phyloP scores from a whole-genome alignment of 768 basidiomycete genomes.

The Dentipellis fragilis region DNA sequence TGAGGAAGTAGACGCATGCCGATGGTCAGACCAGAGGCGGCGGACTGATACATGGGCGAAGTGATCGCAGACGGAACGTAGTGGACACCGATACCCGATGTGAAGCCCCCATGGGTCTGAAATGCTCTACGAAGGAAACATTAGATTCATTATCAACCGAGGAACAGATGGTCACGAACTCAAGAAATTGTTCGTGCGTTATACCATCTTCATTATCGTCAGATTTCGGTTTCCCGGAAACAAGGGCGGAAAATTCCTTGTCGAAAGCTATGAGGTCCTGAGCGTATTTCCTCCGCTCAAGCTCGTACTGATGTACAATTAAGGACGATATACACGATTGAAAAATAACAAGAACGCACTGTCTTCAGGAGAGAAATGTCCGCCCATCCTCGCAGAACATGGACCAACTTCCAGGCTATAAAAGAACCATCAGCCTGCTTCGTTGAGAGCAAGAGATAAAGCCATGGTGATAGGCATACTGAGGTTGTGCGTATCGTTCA shows the following conservation, averaged over 20 bases:
- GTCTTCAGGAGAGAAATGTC: slow-evolving; percentile 34
- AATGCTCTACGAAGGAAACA: slow-evolving; percentile 28
- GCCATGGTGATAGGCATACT: slow-evolving; percentile 14
- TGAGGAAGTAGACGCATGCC: slow-evolving; percentile 44
- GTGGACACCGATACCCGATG: slow-evolving; percentile 38
- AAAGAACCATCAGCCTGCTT: neutral
- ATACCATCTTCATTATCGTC: slow-evolving; percentile 32
- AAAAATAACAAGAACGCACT: slow-evolving; percentile 19
- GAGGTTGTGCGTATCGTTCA: slow-evolving; percentile 46
- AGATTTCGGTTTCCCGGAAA: slow-evolving; percentile 41
- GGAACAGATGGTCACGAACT: slow-evolving; percentile 18
- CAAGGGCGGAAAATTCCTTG: slow-evolving; percentile 38
- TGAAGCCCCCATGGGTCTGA: slow-evolving; percentile 35
- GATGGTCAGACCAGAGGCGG: slow-evolving; percentile 30
- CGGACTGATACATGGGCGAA: slow-evolving; percentile 22
- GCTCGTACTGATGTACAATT: slow-evolving; percentile 31
- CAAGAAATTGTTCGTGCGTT: slow-evolving; percentile 39
- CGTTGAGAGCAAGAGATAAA: neutral
- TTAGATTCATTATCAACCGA: neutral
- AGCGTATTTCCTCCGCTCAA: slow-evolving; percentile 42
- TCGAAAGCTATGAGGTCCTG: slow-evolving; percentile 46
- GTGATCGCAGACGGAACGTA: slow-evolving; percentile 32
- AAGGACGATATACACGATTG: neutral
- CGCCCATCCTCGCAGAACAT: slow-evolving; percentile 39
- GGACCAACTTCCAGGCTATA: slow-evolving; percentile 44